Evolutionary conservation across 495 filamentous ascomycete genomes (phyloP), one percentile per base, ranked within the genome.

Genomic region (Melanomma pulvis-pyrius): DNA sequence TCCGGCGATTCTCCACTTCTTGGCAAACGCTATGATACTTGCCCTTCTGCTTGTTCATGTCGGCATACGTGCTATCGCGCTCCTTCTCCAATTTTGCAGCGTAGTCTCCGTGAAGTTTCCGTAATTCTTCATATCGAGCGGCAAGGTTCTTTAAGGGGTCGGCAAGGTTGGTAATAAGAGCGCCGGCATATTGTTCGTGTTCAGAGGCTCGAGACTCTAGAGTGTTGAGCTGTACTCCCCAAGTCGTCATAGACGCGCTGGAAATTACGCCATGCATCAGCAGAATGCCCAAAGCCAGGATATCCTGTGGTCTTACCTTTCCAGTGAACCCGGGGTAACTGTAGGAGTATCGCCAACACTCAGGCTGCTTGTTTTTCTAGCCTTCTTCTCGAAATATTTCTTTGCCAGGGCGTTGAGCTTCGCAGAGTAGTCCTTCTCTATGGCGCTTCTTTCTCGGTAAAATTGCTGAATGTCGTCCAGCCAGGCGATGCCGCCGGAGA

Each of bases 401-500:
- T 92, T 94, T 59, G 92, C 92, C 54, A 99, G 80, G 1, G 86
- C 87, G 62, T 85, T 90, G 39, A 99, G 84, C 78, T 92, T 97
- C 49, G 86, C 80, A 65, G 91, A 89, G 77, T 99, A 97, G 75
- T 98, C 96, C 78, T 96, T 97, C 77, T 99, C 94, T 74, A 98
- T 96, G 19, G 75, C 86, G 68, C 91, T 92, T 57, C 96, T 85
- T 77, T 99, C 94, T 32, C 94, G 88, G 81, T 97, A 99, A 79
- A 97, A 99, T 73, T 89, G 87, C 78, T 98, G 91, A 70, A 97
- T 90, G 73, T 99, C 94, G 71, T 97, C 94, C 51, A 99, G 87
- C 92, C 92, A 98, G 53, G 86, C 79, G 73, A 98, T 96, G 61
- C 93, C 92, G 73, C 89, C 87, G 59, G 86, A 82, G 44, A 96